Conservation (phyloP, 2,329 filamentous ascomycete genomes). For the Coniochaeta hoffmannii region DNA sequence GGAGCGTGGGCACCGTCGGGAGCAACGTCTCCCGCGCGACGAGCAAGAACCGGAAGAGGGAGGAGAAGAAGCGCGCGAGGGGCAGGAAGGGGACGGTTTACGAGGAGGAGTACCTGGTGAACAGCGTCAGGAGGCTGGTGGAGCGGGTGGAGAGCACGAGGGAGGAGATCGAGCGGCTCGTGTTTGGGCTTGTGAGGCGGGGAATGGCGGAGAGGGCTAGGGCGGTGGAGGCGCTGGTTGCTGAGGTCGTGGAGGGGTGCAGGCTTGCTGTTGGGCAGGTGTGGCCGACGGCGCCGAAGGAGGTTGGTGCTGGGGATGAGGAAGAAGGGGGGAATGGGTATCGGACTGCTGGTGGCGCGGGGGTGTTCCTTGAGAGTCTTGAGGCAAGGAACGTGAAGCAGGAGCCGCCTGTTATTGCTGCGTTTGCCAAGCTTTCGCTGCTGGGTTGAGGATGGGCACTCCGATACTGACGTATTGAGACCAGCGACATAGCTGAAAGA, state of each 20-base stretch:
- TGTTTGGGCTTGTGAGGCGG: conserved; percentile 69
- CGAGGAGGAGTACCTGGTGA: conserved; percentile 94
- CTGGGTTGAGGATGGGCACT: conserved; percentile 30
- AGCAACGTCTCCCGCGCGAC: conserved; percentile 72
- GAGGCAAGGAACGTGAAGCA: conserved; percentile 36
- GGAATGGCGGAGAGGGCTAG: conserved; percentile 83
- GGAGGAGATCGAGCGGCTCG: conserved; percentile 64
- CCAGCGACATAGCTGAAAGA: too few species aligned
- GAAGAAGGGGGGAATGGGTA: conserved; percentile 17
- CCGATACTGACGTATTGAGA: too few species aligned
- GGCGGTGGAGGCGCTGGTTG: conserved; percentile 66
- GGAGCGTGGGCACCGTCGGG: conserved; percentile 33
- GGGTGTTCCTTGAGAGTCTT: conserved; percentile 43
- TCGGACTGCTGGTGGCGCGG: conserved; percentile 39
- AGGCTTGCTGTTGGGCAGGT: conserved; percentile 61
- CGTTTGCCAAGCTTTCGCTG: conserved; percentile 41
- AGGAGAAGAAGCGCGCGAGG: conserved; percentile 90
- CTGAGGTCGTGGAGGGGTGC: conserved; percentile 67
- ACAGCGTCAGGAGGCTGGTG: conserved; percentile 74
- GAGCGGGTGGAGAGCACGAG: conserved; percentile 70
- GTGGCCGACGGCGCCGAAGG: conserved; percentile 34
- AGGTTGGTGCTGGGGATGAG: conserved; percentile 11
- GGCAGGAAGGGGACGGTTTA: conserved; percentile 97
- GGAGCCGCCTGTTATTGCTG: conserved; percentile 40
- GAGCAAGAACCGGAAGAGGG: conserved; percentile 77